Percentiles rank a stretch among this genome's conserved stretches.
Evolutionary conservation across 2,329 filamentous ascomycete genomes (phyloP).

Genomic region (Fusarium sarcochroum): DNA sequence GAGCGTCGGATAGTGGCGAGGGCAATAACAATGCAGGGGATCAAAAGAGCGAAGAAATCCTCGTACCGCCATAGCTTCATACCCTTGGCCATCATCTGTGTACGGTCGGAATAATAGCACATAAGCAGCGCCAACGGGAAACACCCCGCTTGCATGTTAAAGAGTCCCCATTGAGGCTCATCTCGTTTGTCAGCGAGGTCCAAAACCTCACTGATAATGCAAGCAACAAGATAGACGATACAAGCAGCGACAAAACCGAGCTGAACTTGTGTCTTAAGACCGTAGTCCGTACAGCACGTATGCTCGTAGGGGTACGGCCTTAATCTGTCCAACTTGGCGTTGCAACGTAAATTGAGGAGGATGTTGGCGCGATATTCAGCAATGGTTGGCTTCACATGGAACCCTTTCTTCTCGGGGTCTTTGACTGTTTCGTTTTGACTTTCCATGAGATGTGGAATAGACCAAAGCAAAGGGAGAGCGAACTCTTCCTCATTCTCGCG

Average conservation of each 20-base stretch:
- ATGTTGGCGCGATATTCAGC: conserved; percentile 54
- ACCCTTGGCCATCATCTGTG: conserved; percentile 45
- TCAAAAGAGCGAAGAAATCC: conserved; percentile 32
- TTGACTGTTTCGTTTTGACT: conserved; percentile 18
- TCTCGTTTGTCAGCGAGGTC: not conserved
- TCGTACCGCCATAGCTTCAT: conserved; percentile 29
- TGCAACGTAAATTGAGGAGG: conserved; percentile 70
- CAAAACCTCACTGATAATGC: conserved; percentile 10
- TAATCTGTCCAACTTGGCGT: conserved; percentile 51
- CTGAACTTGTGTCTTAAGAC: conserved; percentile 39
- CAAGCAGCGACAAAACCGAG: conserved; percentile 28
- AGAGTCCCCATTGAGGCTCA: conserved; percentile 3
- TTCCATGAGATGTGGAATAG: conserved; percentile 16
- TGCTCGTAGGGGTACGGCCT: conserved; percentile 59
- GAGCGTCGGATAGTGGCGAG: conserved; percentile 29
- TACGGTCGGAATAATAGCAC: conserved; percentile 47
- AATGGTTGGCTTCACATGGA: conserved; percentile 47
- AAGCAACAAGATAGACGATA: conserved; percentile 24
- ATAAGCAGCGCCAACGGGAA: conserved; percentile 40
- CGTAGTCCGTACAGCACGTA: conserved; percentile 67
- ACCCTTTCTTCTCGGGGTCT: conserved; percentile 26
- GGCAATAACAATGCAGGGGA: conserved; percentile 13
- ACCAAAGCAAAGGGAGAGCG: conserved; percentile 34
- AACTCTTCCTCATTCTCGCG: not conserved
- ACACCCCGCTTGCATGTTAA: conserved; percentile 32